Conservation (phyloP, 73 alveolate genomes). For the Paramecium caudatum region DNA sequence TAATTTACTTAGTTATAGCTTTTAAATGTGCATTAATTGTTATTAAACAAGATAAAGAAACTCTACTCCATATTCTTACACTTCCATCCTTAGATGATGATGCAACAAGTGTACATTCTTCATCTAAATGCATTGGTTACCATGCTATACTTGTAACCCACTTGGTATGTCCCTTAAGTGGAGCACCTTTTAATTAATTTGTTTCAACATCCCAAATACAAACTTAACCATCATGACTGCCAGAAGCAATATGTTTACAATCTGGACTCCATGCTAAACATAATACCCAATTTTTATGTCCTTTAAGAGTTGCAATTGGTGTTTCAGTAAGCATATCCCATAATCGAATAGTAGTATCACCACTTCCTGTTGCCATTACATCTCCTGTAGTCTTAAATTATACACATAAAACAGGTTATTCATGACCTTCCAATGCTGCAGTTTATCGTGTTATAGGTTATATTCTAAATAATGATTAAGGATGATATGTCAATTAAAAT, state of each 20-base stretch:
- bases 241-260: conserved; percentile 89
- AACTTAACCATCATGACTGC: conserved; percentile 93
- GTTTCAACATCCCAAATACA: conserved; percentile 91
- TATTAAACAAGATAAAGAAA: conserved; percentile 83
- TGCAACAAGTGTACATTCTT: conserved; percentile 88
- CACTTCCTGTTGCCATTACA: conserved; percentile 97
- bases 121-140: conserved; percentile 94
- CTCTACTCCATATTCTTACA: conserved; percentile 95
- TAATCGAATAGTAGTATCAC: conserved; percentile 97
- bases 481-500: conserved; percentile 93
- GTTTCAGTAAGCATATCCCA: conserved; percentile 99
- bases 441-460: conserved; percentile 99
- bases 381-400: conserved; percentile 90
- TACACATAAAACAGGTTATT: conserved; percentile 93
- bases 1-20: conserved; percentile 91
- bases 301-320: conserved; percentile 91
- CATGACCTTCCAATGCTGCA: conserved; percentile 98
- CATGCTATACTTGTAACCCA: conserved; percentile 98
- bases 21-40: conserved; percentile 94
- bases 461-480: conserved; percentile 97
- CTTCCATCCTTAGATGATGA: conserved; percentile 94
- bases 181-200: conserved; percentile 83
- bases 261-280: conserved; percentile 92
- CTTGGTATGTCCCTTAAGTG: conserved; percentile 95
- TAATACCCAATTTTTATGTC: conserved; percentile 95